These are phyloP conservation scores for Streptanthus diversifolius DNA, from an alignment of 345 rosid species.

Conservation along the genomic window DNA sequence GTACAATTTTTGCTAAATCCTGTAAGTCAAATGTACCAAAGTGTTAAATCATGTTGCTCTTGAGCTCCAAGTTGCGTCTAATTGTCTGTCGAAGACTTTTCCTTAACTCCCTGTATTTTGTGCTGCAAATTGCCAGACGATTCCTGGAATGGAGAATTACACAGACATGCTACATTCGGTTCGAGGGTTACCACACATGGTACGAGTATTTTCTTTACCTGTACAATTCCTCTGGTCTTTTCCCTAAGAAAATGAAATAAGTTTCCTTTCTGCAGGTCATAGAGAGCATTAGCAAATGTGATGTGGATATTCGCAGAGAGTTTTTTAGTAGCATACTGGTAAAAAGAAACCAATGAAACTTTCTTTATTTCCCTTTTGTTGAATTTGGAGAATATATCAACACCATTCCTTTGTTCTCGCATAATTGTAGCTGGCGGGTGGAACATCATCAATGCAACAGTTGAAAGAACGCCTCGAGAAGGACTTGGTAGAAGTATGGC, in stretches of 20 bases:
- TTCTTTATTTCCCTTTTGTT: neutral
- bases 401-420: neutral
- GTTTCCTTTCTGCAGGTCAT: slow-evolving; percentile 52
- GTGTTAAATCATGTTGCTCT: neutral
- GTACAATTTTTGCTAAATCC: neutral
- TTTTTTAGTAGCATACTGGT: slow-evolving; percentile 89
- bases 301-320: slow-evolving; percentile 91
- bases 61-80: neutral
- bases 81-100: neutral
- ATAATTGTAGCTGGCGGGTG: slow-evolving; percentile 74
- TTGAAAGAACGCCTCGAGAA: slow-evolving; percentile 94
- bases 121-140: slow-evolving; percentile 47
- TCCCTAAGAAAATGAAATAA: neutral
- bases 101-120: neutral
- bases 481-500: slow-evolving; percentile 75
- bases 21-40: neutral
- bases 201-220: slow-evolving; percentile 25
- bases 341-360: slow-evolving; percentile 17
- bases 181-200: slow-evolving; percentile 95
- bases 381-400: neutral
- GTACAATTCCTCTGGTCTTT: neutral
- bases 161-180: slow-evolving; percentile 49
- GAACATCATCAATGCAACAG: slow-evolving; percentile 97
- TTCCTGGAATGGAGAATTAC: slow-evolving; percentile 75
- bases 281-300: slow-evolving; percentile 86